Evolutionary conservation across 768 basidiomycete species (phyloP).

Genomic region (Mycena amicta): DNA sequence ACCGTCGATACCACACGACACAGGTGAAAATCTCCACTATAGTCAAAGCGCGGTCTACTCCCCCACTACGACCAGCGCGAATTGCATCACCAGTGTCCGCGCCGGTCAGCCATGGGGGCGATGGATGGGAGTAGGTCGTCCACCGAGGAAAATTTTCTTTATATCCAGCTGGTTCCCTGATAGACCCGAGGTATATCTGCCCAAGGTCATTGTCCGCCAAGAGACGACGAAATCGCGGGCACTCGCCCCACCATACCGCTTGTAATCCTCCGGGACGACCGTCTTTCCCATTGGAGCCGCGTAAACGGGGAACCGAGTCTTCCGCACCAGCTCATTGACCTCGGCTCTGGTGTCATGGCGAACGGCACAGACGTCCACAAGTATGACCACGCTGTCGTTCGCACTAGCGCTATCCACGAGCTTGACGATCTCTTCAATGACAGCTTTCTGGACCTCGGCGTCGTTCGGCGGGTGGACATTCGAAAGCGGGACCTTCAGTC

Average conservation of each 20-base stretch:
- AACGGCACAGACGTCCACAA: conserved; percentile 80
- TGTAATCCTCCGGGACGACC: conserved; percentile 66
- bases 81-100: no score
- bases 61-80: no score
- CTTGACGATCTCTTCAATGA: conserved; percentile 71
- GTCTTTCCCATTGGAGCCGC: conserved; percentile 84
- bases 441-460: conserved; percentile 61
- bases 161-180: conserved; percentile 64
- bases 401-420: conserved; percentile 59
- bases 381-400: conserved; percentile 65
- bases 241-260: conserved; percentile 80
- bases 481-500: conserved; percentile 63
- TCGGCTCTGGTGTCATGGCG: conserved; percentile 70
- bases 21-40: no score
- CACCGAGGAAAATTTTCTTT: no score
- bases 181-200: conserved; percentile 76
- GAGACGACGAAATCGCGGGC: not conserved
- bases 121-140: no score
- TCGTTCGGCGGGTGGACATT: conserved; percentile 55
- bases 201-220: conserved; percentile 1
- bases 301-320: conserved; percentile 75
- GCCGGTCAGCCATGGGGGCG: no score
- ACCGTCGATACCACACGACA: no score
- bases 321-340: conserved; percentile 59
- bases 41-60: no score